phyloP scores from a whole-genome alignment of 805 yeast genomes.

The Citeromyces matritensis region DNA sequence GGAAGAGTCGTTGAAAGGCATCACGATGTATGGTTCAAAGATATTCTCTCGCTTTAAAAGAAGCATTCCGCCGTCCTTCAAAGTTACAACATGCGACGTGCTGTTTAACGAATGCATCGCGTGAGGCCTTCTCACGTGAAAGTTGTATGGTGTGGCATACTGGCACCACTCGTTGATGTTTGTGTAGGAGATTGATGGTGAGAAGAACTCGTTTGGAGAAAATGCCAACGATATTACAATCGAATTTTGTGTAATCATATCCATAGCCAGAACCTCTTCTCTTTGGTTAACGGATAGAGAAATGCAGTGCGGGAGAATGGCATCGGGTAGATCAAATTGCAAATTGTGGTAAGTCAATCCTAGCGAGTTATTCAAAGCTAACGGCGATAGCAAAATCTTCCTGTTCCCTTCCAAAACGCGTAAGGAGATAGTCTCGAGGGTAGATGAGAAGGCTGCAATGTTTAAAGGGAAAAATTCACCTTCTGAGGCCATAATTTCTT shows the following conservation, averaged over 20 bases:
- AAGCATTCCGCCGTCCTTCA: constrained; percentile 68
- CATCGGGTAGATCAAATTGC: constrained; percentile 21
- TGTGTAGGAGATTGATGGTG: constrained; percentile 3
- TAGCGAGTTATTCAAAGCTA: constrained; percentile 18
- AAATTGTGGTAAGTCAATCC: constrained; percentile 19
- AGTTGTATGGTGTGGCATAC: constrained; percentile 53
- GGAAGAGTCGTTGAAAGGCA: constrained; percentile 37
- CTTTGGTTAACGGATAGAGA: constrained; percentile 15
- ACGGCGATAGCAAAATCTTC: constrained; percentile 22
- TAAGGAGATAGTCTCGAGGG: constrained; percentile 15
- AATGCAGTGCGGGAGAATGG: constrained; percentile 19
- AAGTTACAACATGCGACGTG: constrained; percentile 33
- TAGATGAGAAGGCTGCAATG: constrained; percentile 3
- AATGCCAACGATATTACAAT: constrained; percentile 34
- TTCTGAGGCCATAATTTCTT: too few relatives aligned
- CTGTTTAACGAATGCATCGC: constrained; percentile 29
- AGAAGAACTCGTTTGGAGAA: constrained; percentile 24
- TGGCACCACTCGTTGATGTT: constrained; percentile 45
- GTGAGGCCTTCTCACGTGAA: constrained; percentile 42
- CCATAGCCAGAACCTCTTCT: constrained; percentile 23
- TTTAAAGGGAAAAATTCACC: too few relatives aligned
- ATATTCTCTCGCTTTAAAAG: constrained; percentile 23
- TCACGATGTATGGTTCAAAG: constrained; percentile 8
- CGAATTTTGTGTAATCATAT: constrained; percentile 35
- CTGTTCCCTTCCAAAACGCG: constrained; percentile 16